Percentiles rank a stretch among this genome's conserved stretches.
Conservation (phyloP, 2,329 filamentous ascomycete genomes). For the Penicillium sp. region DNA sequence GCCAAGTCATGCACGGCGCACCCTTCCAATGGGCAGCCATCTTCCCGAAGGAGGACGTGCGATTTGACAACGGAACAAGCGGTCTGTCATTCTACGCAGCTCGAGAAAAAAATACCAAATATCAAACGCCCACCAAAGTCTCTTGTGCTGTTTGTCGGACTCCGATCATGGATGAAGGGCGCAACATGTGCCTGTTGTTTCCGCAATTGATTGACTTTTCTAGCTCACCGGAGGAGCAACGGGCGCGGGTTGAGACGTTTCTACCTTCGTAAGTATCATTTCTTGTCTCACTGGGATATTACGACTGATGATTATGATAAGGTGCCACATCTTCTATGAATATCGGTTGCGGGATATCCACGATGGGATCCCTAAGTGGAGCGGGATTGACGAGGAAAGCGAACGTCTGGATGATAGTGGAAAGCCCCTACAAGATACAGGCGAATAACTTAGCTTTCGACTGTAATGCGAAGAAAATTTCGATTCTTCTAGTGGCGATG, state of each 20-base stretch:
- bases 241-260: background rate
- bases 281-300: background rate
- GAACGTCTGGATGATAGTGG: background rate
- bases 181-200: constrained; percentile 81
- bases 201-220: constrained; percentile 60
- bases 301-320: background rate
- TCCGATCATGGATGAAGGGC: constrained; percentile 84
- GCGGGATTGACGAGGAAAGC: background rate
- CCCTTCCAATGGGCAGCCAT: constrained; percentile 91
- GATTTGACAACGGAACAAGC: constrained; percentile 64
- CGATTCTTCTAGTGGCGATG: background rate
- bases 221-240: background rate
- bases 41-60: constrained; percentile 75
- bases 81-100: constrained; percentile 65
- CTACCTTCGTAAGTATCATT: background rate
- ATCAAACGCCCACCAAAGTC: constrained; percentile 78
- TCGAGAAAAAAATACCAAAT: constrained; percentile 37
- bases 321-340: background rate
- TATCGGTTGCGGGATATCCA: background rate
- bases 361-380: background rate
- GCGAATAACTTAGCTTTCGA: background rate
- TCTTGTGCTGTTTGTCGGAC: constrained; percentile 72
- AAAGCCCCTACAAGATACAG: background rate
- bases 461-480: background rate
- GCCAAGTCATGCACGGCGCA: constrained; percentile 77